Conservation (phyloP, 2,329 filamentous ascomycete species). For the Pestalotiopsis sp. region DNA sequence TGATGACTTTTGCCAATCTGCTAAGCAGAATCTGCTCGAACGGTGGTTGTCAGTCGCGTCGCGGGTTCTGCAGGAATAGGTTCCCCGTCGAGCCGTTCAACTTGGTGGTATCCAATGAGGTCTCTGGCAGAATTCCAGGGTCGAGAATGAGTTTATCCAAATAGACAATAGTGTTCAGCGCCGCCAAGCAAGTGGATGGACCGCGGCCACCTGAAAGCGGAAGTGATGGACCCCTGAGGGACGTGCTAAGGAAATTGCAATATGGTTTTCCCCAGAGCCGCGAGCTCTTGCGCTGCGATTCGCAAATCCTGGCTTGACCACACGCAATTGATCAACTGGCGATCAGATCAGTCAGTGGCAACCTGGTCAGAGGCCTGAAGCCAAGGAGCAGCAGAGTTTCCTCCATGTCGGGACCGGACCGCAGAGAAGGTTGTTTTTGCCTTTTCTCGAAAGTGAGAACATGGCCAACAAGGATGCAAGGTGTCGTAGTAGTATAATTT, state of each 20-base stretch:
- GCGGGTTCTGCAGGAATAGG: neutral
- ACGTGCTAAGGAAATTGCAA: constrained; percentile 7
- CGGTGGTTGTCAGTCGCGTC: neutral
- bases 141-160: neutral
- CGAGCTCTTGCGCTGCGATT: neutral
- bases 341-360: neutral
- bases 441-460: neutral
- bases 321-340: neutral
- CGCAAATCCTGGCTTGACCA: constrained; percentile 1
- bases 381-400: neutral
- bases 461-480: too few species aligned
- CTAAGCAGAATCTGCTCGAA: constrained; percentile 2
- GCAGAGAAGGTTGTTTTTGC: neutral
- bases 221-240: neutral
- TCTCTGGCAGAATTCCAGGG: constrained; percentile 1
- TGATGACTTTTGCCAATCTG: neutral
- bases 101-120: neutral
- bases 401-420: neutral
- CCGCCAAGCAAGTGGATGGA: neutral
- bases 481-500: too few species aligned
- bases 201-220: neutral
- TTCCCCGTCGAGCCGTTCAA: constrained; percentile 1
- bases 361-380: neutral
- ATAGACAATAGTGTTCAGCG: constrained; percentile 6
- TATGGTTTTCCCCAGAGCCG: neutral